These are phyloP conservation scores for Ganoderma lingzhi DNA, from an alignment of 1,284 basidiomycete species.

Conservation along the genomic window DNA sequence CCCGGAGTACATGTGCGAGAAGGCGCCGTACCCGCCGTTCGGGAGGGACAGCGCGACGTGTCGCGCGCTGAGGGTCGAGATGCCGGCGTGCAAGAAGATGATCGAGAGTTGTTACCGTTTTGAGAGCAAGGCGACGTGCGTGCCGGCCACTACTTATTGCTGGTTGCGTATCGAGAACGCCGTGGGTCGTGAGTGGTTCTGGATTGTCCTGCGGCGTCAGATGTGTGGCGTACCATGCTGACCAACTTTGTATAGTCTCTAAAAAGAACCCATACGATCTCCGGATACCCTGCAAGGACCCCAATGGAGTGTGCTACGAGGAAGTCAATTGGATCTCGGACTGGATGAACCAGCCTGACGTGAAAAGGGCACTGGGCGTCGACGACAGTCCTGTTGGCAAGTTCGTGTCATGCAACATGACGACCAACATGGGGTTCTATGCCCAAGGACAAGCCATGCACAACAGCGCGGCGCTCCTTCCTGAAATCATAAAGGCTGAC, in stretches of 20 bases:
- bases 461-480: constrained; percentile 78
- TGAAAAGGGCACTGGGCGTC: constrained; percentile 83
- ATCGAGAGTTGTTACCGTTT: constrained; percentile 70
- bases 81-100: constrained; percentile 61
- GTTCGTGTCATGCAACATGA: constrained; percentile 59
- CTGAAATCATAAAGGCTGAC: constrained; percentile 78
- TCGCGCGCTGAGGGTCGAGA: constrained; percentile 65
- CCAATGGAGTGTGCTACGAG: constrained; percentile 78
- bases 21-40: constrained; percentile 67
- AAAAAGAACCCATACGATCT: constrained; percentile 87
- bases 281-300: constrained; percentile 71
- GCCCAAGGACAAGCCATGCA: constrained; percentile 83
- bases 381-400: constrained; percentile 50
- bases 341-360: constrained; percentile 76
- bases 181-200: constrained; percentile 57
- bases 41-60: constrained; percentile 78
- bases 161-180: constrained; percentile 63
- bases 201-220: not conserved
- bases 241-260: constrained; percentile 51
- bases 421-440: constrained; percentile 51
- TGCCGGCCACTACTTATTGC: constrained; percentile 71
- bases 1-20: constrained; percentile 85
- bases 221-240: not conserved
- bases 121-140: constrained; percentile 64
- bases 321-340: constrained; percentile 84